Evolutionary conservation across 148 eudicot species (phyloP), one percentile per base, ranked within the genome.

Genomic region (Mesembryanthemum crystallinum): DNA sequence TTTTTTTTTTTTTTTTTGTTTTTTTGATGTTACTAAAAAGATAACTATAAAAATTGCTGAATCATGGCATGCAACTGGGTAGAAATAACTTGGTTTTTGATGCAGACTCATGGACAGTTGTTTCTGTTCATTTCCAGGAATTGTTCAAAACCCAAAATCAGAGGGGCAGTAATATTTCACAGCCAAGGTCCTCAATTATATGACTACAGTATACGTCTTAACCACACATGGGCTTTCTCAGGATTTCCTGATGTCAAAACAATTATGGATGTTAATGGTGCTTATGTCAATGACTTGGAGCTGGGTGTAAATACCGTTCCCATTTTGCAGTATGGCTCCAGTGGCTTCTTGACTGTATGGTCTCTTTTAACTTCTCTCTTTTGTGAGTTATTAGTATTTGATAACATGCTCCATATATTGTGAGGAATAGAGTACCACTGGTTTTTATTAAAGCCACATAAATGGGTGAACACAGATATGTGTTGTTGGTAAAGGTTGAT

Each of bases 181-280:
- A 77, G 82, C 77, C 96, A 92, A 82, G 97, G 99, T 76, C 99
- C 99, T 76, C 86, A 86, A 57, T 42, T 81, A 55, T 95, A 86
- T 84, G 99, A 95, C 82, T 95, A 95, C 81, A 95, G 99, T 82
- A 92, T 92, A 79, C 96, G 99, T 71, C 93, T 95, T 83, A 95
- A 95, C 84, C 99, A 95, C 82, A 80, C 99, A 61, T 95, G 97
- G 99, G 99, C 99, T 58, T 90, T 92, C 81, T 85, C 96, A 17
- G 99, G 99, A 81, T 92, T 92, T 83, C 99, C 99, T 79, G 87
- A 92, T 92, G 88, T 90, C 79, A 89, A 83, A 78, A 71, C 85
- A 75, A 95, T 95, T 75, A 95, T 95, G 99, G 99, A 95, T 77
- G 77, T 83, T n/a, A 89, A 92, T 83, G 97, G 99, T 57, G 94